Base-by-base conservation (phyloP, 805 yeast genomes). In the Komagataella mondaviorum region DNA sequence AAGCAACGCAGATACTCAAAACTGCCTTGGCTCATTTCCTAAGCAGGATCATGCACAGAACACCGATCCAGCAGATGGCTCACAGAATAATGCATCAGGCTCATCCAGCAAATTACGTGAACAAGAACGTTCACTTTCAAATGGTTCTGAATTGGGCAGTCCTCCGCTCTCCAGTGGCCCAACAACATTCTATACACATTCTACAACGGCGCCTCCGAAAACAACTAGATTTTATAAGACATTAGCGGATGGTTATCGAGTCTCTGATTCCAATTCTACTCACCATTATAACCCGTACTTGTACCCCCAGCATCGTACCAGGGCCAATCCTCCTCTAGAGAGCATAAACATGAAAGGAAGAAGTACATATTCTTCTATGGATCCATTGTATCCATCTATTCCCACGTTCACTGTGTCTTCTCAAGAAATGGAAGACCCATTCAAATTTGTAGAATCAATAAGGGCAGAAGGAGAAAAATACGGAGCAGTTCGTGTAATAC, bases 401-500 rank as follows among this genome's bases (percentile, higher is more conserved):
- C 96, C 96, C 2, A 70, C 77, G 0, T 66, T 81, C 12, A 64
- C 65, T 48, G 85, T 90, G 1, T 67, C 81, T 1, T 67, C 65
- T 17, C 71, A 71, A 23, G 82, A 85, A 57, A 77, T 81, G 54
- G 59, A 64, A 8, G 82, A 84, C 61, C 95, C 96, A 1, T 76
- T 83, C 18, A 63, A 63, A n/a, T 84, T 81, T 56, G 68, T 87
- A 16, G 83, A 85, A 20, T 70, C 76, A 12, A 63, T 79, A 1
- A 63, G 66, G 10, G 69, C 72, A 0, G 58, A 72, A 7, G 96
- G 93, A 2, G 65, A 62, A 36, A 62, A 67, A 24, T 79, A 73
- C 62, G 96, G 96, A 0, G 89, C 93, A 59, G 65, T 88, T 47
- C 90, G 89, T 60, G 62, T 90, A 2, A 69, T 76, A 6, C 90